These are phyloP conservation scores for Platanus orientalis DNA, from an alignment of 164 flowering plant genomes.

Conservation along the genomic window DNA sequence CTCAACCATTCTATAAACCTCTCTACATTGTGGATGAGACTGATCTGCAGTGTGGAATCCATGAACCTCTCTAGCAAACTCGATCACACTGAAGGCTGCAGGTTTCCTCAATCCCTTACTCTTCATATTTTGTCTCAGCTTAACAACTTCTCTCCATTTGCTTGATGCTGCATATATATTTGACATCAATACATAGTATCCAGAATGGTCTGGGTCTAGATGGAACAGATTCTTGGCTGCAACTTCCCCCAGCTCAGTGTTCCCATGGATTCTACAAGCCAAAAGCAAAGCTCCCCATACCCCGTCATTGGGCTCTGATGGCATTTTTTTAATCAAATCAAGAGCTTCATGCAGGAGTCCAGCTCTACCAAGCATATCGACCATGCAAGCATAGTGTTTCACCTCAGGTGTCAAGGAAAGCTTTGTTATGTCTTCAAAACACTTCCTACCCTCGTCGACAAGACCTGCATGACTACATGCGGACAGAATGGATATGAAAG, in stretches of 20 bases:
- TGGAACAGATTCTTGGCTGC: constrained; percentile 38
- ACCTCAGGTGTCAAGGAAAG: constrained; percentile 21
- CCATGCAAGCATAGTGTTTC: constrained; percentile 46
- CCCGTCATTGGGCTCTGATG: constrained; percentile 29
- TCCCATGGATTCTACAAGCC: constrained; percentile 46
- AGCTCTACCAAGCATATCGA: too few species aligned
- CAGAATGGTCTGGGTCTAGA: constrained; percentile 36
- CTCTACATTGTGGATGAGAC: constrained; percentile 21
- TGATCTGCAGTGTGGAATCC: constrained; percentile 42
- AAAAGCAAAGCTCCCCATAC: constrained; percentile 51
- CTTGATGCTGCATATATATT: constrained; percentile 40
- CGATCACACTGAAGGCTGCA: constrained; percentile 40
- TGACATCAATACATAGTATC: constrained; percentile 45
- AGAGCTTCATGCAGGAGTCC: constrained; percentile 36
- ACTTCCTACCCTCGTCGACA: constrained; percentile 37
- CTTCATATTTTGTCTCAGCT: constrained; percentile 32
- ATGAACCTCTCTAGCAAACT: constrained; percentile 33
- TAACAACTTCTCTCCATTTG: constrained; percentile 40
- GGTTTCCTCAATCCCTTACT: constrained; percentile 36
- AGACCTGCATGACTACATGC: constrained; percentile 53
- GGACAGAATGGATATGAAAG: constrained; percentile 36
- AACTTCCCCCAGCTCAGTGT: constrained; percentile 30
- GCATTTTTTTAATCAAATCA: constrained; percentile 35
- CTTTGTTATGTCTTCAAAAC: constrained; percentile 30
- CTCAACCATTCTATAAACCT: constrained; percentile 27